Base-by-base conservation (phyloP, 768 basidiomycete species). In the Phylloporus sp. region DNA sequence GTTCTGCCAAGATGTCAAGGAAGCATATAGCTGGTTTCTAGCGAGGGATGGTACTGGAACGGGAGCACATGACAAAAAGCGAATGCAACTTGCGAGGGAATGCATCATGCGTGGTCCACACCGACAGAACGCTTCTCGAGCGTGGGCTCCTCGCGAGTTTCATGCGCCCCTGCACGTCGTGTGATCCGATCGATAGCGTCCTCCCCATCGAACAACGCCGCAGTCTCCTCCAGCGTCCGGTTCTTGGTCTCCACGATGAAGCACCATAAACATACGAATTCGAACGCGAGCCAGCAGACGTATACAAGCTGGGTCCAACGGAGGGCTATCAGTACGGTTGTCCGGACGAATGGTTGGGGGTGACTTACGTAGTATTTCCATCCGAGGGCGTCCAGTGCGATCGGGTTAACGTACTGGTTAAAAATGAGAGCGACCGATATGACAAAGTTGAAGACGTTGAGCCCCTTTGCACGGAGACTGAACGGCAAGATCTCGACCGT, bases 401-500 rank as follows among this genome's bases (percentile, higher is more conserved):
- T 77, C 28, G 88, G 90, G 71, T 91, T 91, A 64, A 84, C 80
- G 60, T 90, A 89, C 68, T 90, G 89, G 64, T 90, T 91, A 69
- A 94, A 89, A 65, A 94, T 86, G 55, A 92, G 80, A 6, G 89
- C 77, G 45, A 84, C 55, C 11, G 86, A 88, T 62, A 89, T 79
- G 48, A 78, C 69, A 63, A 92, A 85, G 68, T 80, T 86, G 75
- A 91, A 88, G 45, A 91, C 59, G 54, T 76, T 85, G 72, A 89
- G 82, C 44, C 90, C 88, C 73, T 90, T 92, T 54, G 89, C 89
- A 64, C 90, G 89, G 46, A 93, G 72, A 24, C 71, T 68, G 71
- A 76, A 91, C 6, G 90, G 90, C 43, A 93, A 70, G 67, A 94
- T 93, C 67, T 95, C 92, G 53, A 92, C 77, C 35, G 89, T 87